Percentiles rank a stretch among this genome's conserved stretches.
Conservation (phyloP, 2,329 filamentous ascomycete species). For the Acarospora socialis region DNA sequence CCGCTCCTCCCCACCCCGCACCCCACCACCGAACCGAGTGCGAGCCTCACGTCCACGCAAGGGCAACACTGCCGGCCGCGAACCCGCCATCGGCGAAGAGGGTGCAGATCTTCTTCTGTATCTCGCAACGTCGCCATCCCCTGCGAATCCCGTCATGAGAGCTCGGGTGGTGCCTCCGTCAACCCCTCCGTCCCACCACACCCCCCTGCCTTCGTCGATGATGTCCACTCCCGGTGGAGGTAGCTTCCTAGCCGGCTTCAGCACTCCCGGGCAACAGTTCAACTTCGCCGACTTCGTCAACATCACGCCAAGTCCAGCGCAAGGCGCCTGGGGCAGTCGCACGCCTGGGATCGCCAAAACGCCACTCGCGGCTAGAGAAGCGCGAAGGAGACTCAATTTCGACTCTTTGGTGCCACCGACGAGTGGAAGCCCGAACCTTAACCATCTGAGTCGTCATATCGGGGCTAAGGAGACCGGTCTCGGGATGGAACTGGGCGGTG, state of each 20-base stretch:
- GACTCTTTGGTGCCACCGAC: conserved; percentile 53
- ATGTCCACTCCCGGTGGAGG: conserved; percentile 66
- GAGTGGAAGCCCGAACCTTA: conserved; percentile 28
- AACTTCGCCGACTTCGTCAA: conserved; percentile 97
- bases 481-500: conserved; percentile 53
- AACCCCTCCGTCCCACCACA: conserved; percentile 58
- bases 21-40: conserved; percentile 51
- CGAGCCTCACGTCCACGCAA: conserved; percentile 33
- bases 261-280: conserved; percentile 71
- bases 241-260: conserved; percentile 49
- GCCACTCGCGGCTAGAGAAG: conserved; percentile 51
- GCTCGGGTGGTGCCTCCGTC: conserved; percentile 47
- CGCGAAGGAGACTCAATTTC: conserved; percentile 68
- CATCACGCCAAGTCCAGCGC: conserved; percentile 88
- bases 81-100: too few species aligned
- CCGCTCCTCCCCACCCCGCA: conserved; percentile 70
- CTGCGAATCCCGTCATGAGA: conserved; percentile 46
- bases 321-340: conserved; percentile 57
- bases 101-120: conserved; percentile 71
- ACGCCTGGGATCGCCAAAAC: conserved; percentile 51
- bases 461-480: conserved; percentile 36
- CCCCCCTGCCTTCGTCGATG: conserved; percentile 41
- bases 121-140: conserved; percentile 81
- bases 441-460: conserved; percentile 18
- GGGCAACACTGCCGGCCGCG: conserved; percentile 40